These are phyloP conservation scores for Leccinum brunneo-olivaceum DNA, from an alignment of 1,284 basidiomycete species.

Conservation along the genomic window DNA sequence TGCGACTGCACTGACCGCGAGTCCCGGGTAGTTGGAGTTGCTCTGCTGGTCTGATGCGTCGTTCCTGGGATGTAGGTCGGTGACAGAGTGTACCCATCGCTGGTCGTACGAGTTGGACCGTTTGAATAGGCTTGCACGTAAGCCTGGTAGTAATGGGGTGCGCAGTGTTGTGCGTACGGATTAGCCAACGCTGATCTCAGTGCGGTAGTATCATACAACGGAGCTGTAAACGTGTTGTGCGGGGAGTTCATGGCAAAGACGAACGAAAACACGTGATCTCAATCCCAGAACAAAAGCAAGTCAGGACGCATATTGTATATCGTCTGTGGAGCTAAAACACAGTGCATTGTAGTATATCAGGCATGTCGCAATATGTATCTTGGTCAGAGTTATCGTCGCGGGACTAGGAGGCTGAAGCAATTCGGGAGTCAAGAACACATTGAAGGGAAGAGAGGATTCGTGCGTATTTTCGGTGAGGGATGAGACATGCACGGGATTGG, in stretches of 20 bases:
- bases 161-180: constrained; percentile 34
- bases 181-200: constrained; percentile 33
- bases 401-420: constrained; percentile 16
- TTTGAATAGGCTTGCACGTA: constrained; percentile 35
- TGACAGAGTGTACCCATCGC: constrained; percentile 51
- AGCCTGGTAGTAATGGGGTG: constrained; percentile 54
- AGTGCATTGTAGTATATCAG: constrained; percentile 32
- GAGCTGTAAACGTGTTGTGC: constrained; percentile 8
- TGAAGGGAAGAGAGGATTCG: constrained; percentile 17
- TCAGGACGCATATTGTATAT: constrained; percentile 28
- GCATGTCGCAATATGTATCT: constrained; percentile 25
- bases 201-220: constrained; percentile 17
- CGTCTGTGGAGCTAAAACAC: constrained; percentile 29
- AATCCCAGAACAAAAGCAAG: constrained; percentile 13
- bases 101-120: constrained; percentile 32
- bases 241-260: too few species aligned
- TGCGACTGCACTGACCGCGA: constrained; percentile 4
- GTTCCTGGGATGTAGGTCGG: constrained; percentile 38
- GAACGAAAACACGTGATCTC: constrained; percentile 24
- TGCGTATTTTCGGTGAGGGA: constrained; percentile 24
- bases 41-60: constrained; percentile 9
- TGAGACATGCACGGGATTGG: constrained; percentile 22
- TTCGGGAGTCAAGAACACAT: constrained; percentile 28
- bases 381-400: constrained; percentile 23
- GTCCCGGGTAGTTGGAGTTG: constrained; percentile 3